phyloP scores from a whole-genome alignment of 2,329 filamentous ascomycete species.

The Dactylella cylindrospora region DNA sequence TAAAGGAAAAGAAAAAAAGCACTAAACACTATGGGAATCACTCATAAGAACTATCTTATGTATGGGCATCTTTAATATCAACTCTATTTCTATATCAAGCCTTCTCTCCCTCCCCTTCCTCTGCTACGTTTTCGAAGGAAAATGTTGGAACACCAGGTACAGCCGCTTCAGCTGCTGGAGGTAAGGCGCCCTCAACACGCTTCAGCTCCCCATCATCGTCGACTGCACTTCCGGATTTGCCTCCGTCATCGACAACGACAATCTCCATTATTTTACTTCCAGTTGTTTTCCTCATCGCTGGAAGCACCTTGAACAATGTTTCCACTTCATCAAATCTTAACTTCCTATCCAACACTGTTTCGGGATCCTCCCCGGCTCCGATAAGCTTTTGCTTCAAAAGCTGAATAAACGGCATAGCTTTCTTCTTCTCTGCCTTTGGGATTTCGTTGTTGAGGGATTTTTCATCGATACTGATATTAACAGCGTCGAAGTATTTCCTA shows the following conservation, averaged over 20 bases:
- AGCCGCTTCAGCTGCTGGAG: slow-evolving; percentile 68
- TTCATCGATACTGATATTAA: slow-evolving; percentile 68
- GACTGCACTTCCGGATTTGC: slow-evolving; percentile 64
- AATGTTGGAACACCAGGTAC: slow-evolving; percentile 82
- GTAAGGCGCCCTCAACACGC: slow-evolving; percentile 57
- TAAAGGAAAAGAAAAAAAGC: no score
- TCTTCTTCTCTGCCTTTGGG: slow-evolving; percentile 88
- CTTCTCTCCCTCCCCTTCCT: slow-evolving; percentile 40
- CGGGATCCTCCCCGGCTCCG: slow-evolving; percentile 63
- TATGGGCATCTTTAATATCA: no score
- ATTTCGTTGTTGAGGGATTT: slow-evolving; percentile 78
- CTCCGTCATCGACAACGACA: slow-evolving; percentile 69
- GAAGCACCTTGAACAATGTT: slow-evolving; percentile 74
- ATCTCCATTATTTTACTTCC: slow-evolving; percentile 72
- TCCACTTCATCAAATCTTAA: slow-evolving; percentile 81
- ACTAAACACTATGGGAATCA: no score
- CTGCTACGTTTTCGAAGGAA: slow-evolving; percentile 76
- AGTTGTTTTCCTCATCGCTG: slow-evolving; percentile 73
- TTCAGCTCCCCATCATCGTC: slow-evolving; percentile 57
- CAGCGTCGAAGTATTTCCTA: slow-evolving; percentile 66
- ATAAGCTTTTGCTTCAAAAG: slow-evolving; percentile 78
- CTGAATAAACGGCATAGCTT: slow-evolving; percentile 97
- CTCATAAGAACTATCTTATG: no score
- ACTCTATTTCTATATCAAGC: slow-evolving; percentile 9
- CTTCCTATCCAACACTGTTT: slow-evolving; percentile 76